phyloP scores from a whole-genome alignment of 2,329 filamentous ascomycete species.

The Macroventuria anomochaeta region DNA sequence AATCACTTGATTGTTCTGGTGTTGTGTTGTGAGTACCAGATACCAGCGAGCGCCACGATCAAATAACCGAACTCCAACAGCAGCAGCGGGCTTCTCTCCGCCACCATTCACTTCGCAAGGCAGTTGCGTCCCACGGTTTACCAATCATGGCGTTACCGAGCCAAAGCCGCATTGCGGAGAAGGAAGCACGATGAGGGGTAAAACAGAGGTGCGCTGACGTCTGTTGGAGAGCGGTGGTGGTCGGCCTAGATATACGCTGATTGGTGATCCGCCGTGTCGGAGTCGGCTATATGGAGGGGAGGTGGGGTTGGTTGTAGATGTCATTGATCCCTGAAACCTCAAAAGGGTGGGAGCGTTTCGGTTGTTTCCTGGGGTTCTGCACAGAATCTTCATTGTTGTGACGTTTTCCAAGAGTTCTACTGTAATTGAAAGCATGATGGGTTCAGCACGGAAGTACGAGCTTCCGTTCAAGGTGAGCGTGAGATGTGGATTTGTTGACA shows the following conservation, averaged over 20 bases:
- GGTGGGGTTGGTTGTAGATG: constrained; percentile 8
- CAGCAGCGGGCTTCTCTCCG: constrained; percentile 11
- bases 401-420: background rate
- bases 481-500: background rate
- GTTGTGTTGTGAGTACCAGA: background rate
- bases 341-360: background rate
- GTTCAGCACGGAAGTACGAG: constrained; percentile 38
- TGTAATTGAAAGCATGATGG: constrained; percentile 23
- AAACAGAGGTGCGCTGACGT: constrained; percentile 3
- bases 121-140: background rate
- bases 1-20: background rate
- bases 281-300: constrained; percentile 14
- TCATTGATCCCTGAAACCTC: constrained; percentile 8
- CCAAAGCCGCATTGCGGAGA: constrained; percentile 8
- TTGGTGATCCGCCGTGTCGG: constrained; percentile 13
- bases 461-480: constrained; percentile 54
- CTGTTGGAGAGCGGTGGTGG: constrained; percentile 10
- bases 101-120: background rate
- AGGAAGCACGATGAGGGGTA: constrained; percentile 14
- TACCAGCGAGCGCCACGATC: background rate
- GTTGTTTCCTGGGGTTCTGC: background rate
- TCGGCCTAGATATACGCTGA: constrained; percentile 13
- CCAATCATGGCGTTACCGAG: constrained; percentile 9
- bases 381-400: background rate
- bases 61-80: constrained; percentile 9